Evolutionary conservation across 2,329 filamentous ascomycete genomes (phyloP), one percentile per base, ranked within the genome.

Genomic region (Bipolaris victoriae): DNA sequence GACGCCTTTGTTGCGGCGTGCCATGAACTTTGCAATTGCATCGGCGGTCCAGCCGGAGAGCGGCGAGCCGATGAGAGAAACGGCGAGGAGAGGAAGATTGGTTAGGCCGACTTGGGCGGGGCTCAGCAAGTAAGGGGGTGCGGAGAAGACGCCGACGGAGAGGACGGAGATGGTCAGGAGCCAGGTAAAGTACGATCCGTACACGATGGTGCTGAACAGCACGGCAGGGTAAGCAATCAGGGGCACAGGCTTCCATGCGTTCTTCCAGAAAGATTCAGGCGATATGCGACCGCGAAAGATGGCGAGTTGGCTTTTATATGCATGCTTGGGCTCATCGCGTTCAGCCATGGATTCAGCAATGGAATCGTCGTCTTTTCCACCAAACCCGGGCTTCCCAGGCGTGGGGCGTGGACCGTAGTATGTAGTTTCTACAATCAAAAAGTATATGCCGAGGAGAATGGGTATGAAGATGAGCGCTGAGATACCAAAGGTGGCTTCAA

Each of bases 81-180:
- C 93, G 47, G 93, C 76, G 65, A 97, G 96, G 0, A 94, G 89
- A 0, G 90, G 91, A 0, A 89, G 87, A 76, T 97, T 75, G 1
- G 71, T 75, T 72, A 97, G 95, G 4, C 93, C 93, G 3, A 91
- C 90, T 69, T 90, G 80, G 49, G 91, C 89, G 74, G 96, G 91
- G 60, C 86, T 83, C 83, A 93, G 96, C 78, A 86, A 92, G 47
- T 94, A 85, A 0, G 92, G 92, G 1, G 89, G 88, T 0, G 88
- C 87, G 26, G 94, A 83, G 79, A 96, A 96, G 66, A 96, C 87
- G 56, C 89, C 86, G n/a, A 90, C 91, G n/a, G 96, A 82, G 57
- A 96, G 89, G 52, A 96, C 90, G 44, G 92, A 93, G 61, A 73
- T 95, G 71, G 97, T 92, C 15, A 97, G 90, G 1, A 93, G 96